A percentile compares a stretch with the other conserved stretches of the same genome.
Evolutionary conservation across 306 rosid genomes (phyloP).

Genomic region (Erythrophleum fordii): DNA sequence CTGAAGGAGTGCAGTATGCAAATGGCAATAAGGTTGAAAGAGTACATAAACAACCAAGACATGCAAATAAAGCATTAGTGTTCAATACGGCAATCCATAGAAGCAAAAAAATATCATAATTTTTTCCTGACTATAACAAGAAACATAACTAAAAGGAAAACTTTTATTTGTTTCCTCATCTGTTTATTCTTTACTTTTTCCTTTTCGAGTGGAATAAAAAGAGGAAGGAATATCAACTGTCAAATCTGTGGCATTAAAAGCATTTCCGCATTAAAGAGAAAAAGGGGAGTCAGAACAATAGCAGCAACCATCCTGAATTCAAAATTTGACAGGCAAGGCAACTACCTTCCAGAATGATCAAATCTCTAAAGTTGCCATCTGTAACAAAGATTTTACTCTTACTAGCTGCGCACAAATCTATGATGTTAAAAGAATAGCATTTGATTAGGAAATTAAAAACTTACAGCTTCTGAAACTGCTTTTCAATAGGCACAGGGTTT

Average conservation of each 20-base stretch:
- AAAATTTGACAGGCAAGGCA: slow-evolving; percentile 23
- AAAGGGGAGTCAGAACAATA: slow-evolving; percentile 7
- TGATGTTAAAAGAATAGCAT: slow-evolving; percentile 17
- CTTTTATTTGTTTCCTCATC: background rate
- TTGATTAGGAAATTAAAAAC: slow-evolving; percentile 41
- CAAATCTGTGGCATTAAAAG: background rate
- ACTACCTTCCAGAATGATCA: slow-evolving; percentile 24
- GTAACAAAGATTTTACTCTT: slow-evolving; percentile 21
- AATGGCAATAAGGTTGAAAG: slow-evolving; percentile 17
- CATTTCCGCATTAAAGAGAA: slow-evolving; percentile 9
- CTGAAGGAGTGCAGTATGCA: slow-evolving; percentile 27
- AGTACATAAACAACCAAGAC: slow-evolving; percentile 12
- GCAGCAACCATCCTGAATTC: background rate
- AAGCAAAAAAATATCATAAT: slow-evolving; percentile 20
- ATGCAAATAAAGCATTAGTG: slow-evolving; percentile 28
- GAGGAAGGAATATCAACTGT: slow-evolving; percentile 9
- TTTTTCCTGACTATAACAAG: slow-evolving; percentile 9
- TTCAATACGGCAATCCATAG: background rate
- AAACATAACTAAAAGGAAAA: background rate
- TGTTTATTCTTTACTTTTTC: background rate
- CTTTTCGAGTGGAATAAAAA: slow-evolving; percentile 9
- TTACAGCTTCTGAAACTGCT: slow-evolving; percentile 80
- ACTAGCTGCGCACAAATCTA: background rate
- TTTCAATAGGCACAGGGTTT: slow-evolving; percentile 55
- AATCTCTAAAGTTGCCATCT: slow-evolving; percentile 23